A percentile compares a stretch with the other conserved stretches of the same genome.
phyloP scores from a whole-genome alignment of 306 rosid genomes.

The Fragaria vesca region DNA sequence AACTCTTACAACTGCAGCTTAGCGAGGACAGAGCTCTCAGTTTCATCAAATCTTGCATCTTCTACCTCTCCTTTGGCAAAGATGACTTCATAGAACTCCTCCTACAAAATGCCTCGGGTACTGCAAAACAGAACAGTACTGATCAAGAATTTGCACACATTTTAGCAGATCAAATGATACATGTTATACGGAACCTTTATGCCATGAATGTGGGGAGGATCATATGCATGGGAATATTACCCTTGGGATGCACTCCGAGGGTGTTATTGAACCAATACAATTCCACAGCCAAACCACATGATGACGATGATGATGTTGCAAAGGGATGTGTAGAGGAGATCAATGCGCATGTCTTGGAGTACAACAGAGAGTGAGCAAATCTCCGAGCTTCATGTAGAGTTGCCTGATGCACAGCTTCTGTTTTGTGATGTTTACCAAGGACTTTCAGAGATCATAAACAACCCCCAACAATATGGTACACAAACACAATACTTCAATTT shows the following conservation, averaged over 20 bases:
- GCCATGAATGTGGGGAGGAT: constrained; percentile 63
- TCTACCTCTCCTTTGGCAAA: constrained; percentile 78
- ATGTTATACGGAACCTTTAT: constrained; percentile 61
- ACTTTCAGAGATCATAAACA: constrained; percentile 51
- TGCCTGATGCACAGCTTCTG: constrained; percentile 51
- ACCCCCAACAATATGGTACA: constrained; percentile 53
- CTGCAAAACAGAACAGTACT: constrained; percentile 15
- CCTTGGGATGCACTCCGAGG: constrained; percentile 76
- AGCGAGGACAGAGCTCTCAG: constrained; percentile 34
- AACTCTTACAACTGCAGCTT: constrained; percentile 62
- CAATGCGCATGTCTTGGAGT: constrained; percentile 56
- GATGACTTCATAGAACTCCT: constrained; percentile 63
- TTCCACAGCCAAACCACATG: background rate
- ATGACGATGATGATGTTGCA: constrained; percentile 19
- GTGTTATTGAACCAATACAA: constrained; percentile 26
- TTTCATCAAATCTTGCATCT: constrained; percentile 60
- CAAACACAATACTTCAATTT: background rate
- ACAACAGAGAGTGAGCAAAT: constrained; percentile 47
- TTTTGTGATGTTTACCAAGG: constrained; percentile 80
- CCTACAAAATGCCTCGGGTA: constrained; percentile 30
- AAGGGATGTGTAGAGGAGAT: constrained; percentile 49
- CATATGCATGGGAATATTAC: constrained; percentile 66
- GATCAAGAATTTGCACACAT: constrained; percentile 45
- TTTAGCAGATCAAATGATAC: constrained; percentile 59
- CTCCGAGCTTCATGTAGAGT: constrained; percentile 39